These are phyloP conservation scores for Talaromyces sp. DNA, from an alignment of 2,329 filamentous ascomycete genomes.

Conservation along the genomic window DNA sequence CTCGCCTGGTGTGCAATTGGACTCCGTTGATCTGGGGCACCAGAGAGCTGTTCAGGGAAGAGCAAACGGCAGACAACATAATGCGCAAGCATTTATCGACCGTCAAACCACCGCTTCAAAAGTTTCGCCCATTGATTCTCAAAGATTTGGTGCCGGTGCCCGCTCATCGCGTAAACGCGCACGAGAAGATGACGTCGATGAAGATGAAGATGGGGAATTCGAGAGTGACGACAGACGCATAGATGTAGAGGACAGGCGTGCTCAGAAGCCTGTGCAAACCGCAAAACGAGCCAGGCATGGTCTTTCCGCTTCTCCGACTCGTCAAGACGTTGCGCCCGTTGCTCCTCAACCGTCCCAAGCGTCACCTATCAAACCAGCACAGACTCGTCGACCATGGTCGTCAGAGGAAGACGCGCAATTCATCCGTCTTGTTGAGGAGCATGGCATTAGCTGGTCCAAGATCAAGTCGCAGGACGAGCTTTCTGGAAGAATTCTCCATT, in stretches of 20 bases:
- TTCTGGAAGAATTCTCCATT: background rate
- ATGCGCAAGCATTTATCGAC: slow-evolving; percentile 34
- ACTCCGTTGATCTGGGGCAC: background rate
- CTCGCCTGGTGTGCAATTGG: background rate
- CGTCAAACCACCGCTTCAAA: slow-evolving; percentile 35
- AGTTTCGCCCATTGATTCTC: slow-evolving; percentile 35
- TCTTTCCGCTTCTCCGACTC: background rate
- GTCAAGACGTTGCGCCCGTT: background rate
- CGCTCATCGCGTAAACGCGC: slow-evolving; percentile 18
- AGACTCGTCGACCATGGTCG: slow-evolving; percentile 38
- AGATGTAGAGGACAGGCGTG: slow-evolving; percentile 16
- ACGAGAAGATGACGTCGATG: slow-evolving; percentile 26
- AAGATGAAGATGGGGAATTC: slow-evolving; percentile 26
- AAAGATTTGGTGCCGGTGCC: background rate
- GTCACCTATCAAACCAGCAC: slow-evolving; percentile 15
- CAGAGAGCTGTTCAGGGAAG: background rate
- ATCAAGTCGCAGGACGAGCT: slow-evolving; percentile 42
- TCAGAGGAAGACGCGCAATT: slow-evolving; percentile 46
- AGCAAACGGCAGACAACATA: background rate
- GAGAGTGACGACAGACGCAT: slow-evolving; percentile 33
- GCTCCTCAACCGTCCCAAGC: background rate
- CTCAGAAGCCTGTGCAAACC: slow-evolving; percentile 19
- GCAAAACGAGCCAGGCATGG: slow-evolving; percentile 11
- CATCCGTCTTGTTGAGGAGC: slow-evolving; percentile 48
- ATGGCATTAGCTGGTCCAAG: slow-evolving; percentile 48